These are phyloP conservation scores for Pseudognaphalium luteoalbum DNA, from an alignment of 129 eudicot genomes.

Conservation along the genomic window DNA sequence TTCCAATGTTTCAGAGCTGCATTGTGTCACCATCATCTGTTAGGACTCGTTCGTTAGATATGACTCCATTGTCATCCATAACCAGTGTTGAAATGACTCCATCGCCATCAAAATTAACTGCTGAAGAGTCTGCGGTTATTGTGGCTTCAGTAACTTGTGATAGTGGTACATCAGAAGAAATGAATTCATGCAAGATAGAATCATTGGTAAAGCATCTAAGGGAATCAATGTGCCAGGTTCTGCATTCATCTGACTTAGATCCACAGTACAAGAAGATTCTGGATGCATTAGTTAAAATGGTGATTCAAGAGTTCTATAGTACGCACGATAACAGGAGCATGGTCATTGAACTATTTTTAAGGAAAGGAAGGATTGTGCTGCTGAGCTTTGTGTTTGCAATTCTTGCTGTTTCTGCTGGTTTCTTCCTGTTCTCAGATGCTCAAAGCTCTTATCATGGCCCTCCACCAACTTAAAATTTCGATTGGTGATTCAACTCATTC, in stretches of 20 bases:
- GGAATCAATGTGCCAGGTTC: conserved; percentile 24
- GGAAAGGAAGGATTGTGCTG: conserved; percentile 20
- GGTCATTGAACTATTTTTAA: conserved; percentile 20
- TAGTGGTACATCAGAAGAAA: conserved; percentile 8
- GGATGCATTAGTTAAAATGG: conserved; percentile 26
- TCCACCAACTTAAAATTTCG: conserved; percentile 35
- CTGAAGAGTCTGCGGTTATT: conserved; percentile 8
- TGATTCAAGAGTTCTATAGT: conserved; percentile 34
- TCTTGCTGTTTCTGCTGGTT: conserved; percentile 28
- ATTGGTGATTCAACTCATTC: conserved; percentile 8
- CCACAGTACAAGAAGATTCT: conserved; percentile 30
- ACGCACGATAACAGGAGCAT: conserved; percentile 16
- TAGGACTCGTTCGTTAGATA: conserved; percentile 2
- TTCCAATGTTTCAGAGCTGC: neutral
- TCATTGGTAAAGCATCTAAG: conserved; percentile 26
- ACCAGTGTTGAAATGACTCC: conserved; percentile 2
- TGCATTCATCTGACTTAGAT: conserved; percentile 30
- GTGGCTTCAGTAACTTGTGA: neutral
- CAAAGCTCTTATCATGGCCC: conserved; percentile 34
- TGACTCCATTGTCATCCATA: conserved; percentile 32
- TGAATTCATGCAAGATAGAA: conserved; percentile 20
- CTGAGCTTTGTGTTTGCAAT: conserved; percentile 23
- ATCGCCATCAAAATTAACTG: neutral
- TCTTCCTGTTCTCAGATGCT: conserved; percentile 30
- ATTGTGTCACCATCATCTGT: conserved; percentile 22